Base-by-base conservation (phyloP, 2,329 filamentous ascomycete genomes). In the Trichoderma harzianum region DNA sequence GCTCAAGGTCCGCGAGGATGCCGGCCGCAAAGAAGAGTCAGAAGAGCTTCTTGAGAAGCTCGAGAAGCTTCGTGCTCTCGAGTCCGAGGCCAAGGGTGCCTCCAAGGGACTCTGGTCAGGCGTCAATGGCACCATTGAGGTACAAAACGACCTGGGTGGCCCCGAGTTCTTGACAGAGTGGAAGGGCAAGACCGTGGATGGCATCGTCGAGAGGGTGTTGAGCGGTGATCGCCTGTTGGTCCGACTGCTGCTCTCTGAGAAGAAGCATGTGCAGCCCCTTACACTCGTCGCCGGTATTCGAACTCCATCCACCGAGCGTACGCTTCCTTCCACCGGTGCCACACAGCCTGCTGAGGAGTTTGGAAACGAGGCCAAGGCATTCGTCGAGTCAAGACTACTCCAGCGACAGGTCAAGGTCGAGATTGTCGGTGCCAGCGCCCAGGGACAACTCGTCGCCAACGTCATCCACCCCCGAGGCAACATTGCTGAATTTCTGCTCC, bases 1-100 rank as follows among this genome's bases (percentile, higher is more conserved):
- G 94, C 85, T 94, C 74, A 97, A 96, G 84, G 88, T 99, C 73
- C 91, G 96, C 74, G 96, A 99, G 78, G 96, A 99, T 82, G 95
- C 95, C 72, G 95, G 94, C 73, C 91, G 92, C 75, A 96, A 95
- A 79, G 95, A 98, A 75, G 94, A 98, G 72, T 90, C 91, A 2
- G 92, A 96, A 72, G 91, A 94, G 66, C 87, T 91, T 10, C 85
- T 88, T 32, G 84, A 90, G 74, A 88, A 92, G 73, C 86, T 99
- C 28, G 92, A 97, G 77, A 91, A 90, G 77, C 88, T 99, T 73
- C 91, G 93, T 76, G 86, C 87, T 62, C 84, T 95, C 39, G 95
- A 98, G 82, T 86, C 88, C 57, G 88, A 92, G 76, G 96, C 96
- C 72, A 94, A 90, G 82, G 86, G 87, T 69, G 93, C 94, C 76